Base-by-base conservation (phyloP, 2,329 filamentous ascomycete species). In the Cladophialophora carrionii region DNA sequence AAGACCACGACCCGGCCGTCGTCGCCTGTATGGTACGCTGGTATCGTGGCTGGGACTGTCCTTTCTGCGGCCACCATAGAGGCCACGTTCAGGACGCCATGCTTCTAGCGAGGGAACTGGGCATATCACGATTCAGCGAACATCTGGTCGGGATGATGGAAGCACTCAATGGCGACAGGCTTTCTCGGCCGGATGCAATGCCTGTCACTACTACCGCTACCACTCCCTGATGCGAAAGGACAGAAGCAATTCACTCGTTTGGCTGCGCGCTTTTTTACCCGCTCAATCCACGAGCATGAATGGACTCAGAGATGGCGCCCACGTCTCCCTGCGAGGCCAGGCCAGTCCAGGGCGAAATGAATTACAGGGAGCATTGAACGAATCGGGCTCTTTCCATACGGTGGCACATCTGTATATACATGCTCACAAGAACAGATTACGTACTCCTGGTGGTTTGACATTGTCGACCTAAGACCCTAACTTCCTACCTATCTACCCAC, bases 21-120 rank as follows among this genome's bases (percentile, higher is more conserved):
- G 43, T 59, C 10, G 61, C 48, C 17, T 63, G 61, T 29, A 54
- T 63, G 61, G 55, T 58, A 20, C 32, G 37, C 49, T 63, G 55
- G 61, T 59, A 46, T 26, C 56, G 56, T 8, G 61, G 61, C 7
- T 59, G 55, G 61, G 22, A 32, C 1, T 59, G 61, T 20, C 26
- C 49, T 32, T 63, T 5, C 29, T 63, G 61, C 49, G 24, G 46
- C 12, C 14, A 26, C 5, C 55, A 59, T 26, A 7, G 31, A 22
- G 9, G 24, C 48, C 61, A 63, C 31, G 29, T 59, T 12, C 32
- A 41, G 9, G 34, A 46, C 4, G 26, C 61, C 12, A 34, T n/a
- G n/a, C 32, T 34, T 6, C 26, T 63, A 8, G 48, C 53, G 3
- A 20, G n/a, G 34, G 46, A 41, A 22, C 48, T 41, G 20, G 4